These are phyloP conservation scores for Vaccinium darrowii DNA, from an alignment of 148 eudicot species.

Conservation along the genomic window DNA sequence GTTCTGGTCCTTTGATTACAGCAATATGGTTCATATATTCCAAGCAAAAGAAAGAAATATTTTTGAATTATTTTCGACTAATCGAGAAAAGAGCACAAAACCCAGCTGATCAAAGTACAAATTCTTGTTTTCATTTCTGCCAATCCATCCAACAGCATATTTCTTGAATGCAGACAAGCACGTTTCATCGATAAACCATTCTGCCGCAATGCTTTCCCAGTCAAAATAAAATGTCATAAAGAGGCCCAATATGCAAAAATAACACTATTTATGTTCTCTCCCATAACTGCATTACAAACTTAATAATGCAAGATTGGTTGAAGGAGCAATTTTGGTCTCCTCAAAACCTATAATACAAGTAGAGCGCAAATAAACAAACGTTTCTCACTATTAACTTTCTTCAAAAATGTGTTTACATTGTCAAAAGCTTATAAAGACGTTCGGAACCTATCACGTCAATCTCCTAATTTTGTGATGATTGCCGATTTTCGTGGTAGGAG, in stretches of 20 bases:
- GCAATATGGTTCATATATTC: no score
- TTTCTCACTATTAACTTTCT: not conserved
- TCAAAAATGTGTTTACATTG: conserved; percentile 4
- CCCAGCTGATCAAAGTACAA: no score
- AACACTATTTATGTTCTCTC: not conserved
- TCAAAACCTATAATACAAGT: not conserved
- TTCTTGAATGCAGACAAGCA: no score
- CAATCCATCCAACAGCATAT: no score
- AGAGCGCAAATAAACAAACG: not conserved
- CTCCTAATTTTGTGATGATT: conserved; percentile 25
- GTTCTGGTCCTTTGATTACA: no score
- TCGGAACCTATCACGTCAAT: not conserved
- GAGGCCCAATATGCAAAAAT: not conserved
- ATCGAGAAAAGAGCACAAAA: no score
- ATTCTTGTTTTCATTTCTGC: no score
- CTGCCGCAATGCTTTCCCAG: no score
- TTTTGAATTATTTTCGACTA: no score
- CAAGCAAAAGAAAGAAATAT: no score
- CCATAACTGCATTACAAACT: not conserved
- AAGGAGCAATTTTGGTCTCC: conserved; percentile 8
- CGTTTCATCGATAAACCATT: no score
- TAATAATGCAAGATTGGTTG: not conserved
- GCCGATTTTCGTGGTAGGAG: conserved; percentile 16
- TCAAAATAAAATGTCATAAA: not conserved
- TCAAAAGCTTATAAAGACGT: not conserved